Evolutionary conservation across 176 grass and related monocot genomes (phyloP), one percentile per base, ranked within the genome.

Genomic region (Calamus simplicifolius): DNA sequence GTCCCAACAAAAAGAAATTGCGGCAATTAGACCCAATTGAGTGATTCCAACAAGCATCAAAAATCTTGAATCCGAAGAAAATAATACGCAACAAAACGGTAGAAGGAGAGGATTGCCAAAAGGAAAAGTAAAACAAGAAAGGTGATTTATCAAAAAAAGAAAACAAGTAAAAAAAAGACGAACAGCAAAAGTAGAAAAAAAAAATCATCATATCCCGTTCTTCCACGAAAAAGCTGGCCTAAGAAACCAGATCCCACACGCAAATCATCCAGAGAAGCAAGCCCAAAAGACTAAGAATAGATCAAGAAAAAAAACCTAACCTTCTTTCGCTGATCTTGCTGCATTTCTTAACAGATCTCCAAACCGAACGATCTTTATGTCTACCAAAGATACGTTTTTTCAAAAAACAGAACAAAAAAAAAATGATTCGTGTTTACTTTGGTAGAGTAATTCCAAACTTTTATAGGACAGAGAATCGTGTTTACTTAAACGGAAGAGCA

Each of bases 301-400:
- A 17, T 49, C 31, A 64, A 66, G 52, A n/a, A 53, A 61, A 65
- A 23, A 26, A 49, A 6, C 4, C 60, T 19, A 27, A 81, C 79
- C 79, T 81, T 81, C 59, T 75, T 81, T 64, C 71, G 50, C 58
- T 81, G 79, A 71, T 75, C 79, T 29, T 70, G 71, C 57, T 81
- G 79, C 79, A 81, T 81, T 58, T 65, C 64, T 49, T 25, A 64
- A 2, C 19, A 51, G 10, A 54, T 21, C 18, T 19, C 52, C 51
- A 21, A 16, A 6, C 29, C 19, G 13, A 56, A 19, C 27, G 28
- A 29, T 29, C 3, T 3, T 3, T 29, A 29, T 29, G 28, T 29
- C 4, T 29, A 29, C 28, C 28, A 29, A 43, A 43, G 21, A 13
- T 3, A 0, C 12, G 35, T 43, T 43, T 38, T 38, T 38, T 10